These are phyloP conservation scores for Triticum dicoccoides DNA, from an alignment of 176 grass and related monocot genomes.

Conservation along the genomic window DNA sequence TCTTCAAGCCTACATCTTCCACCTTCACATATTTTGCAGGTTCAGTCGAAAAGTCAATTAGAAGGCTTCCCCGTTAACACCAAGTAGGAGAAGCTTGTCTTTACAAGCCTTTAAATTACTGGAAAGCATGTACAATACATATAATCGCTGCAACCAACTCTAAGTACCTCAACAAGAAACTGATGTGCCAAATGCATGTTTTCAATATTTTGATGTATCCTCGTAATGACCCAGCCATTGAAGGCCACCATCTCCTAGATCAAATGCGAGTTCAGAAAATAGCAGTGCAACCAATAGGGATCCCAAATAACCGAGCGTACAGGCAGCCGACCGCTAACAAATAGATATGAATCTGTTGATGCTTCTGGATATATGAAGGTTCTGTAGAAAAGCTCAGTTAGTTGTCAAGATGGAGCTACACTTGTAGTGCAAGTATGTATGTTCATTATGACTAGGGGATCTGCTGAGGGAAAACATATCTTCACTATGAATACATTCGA, in stretches of 20 bases:
- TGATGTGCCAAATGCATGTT: not conserved
- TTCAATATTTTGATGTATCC: not conserved
- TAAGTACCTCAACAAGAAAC: not conserved
- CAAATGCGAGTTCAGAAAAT: too few relatives aligned
- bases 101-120: too few relatives aligned
- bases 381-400: not conserved
- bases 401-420: not conserved
- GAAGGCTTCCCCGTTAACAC: not conserved
- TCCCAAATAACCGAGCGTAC: not conserved
- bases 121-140: too few relatives aligned
- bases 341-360: not conserved
- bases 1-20: not conserved
- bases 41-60: not conserved
- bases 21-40: not conserved
- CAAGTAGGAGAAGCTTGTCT: too few relatives aligned
- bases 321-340: not conserved
- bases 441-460: too few relatives aligned
- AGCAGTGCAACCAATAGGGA: not conserved
- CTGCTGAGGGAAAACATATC: too few relatives aligned
- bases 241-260: not conserved
- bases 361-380: not conserved
- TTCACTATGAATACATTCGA: too few relatives aligned
- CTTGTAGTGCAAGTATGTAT: not conserved
- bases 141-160: too few relatives aligned
- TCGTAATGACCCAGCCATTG: not conserved